Conservation (phyloP, 768 basidiomycete genomes). For the Pilatotrama ljubarskyi region DNA sequence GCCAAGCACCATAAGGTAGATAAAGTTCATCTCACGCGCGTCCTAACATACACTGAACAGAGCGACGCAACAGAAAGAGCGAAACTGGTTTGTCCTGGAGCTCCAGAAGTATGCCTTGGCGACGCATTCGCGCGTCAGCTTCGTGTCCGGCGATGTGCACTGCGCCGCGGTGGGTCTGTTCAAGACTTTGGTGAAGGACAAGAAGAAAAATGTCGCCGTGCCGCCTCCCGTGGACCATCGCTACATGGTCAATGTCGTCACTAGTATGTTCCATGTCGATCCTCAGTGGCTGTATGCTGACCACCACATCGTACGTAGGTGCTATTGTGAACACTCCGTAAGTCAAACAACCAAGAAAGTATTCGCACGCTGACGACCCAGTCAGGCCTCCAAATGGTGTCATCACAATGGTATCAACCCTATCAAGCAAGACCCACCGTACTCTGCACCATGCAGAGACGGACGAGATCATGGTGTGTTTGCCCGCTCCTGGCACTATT, state of each 20-base stretch:
- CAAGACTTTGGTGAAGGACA: constrained; percentile 56
- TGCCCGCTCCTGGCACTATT: neutral
- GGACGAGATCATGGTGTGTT: constrained; percentile 84
- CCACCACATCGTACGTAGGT: constrained; percentile 36
- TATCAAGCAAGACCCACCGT: constrained; percentile 80
- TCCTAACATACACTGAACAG: neutral
- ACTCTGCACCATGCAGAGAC: constrained; percentile 82
- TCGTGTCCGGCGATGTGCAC: constrained; percentile 93
- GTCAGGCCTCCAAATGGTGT: constrained; percentile 65
- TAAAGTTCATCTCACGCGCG: neutral
- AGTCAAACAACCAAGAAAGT: constrained; percentile 29
- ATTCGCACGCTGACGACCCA: neutral
- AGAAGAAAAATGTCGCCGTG: constrained; percentile 48
- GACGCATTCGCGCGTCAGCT: constrained; percentile 73
- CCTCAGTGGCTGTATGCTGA: too few species aligned
- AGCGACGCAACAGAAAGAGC: constrained; percentile 69
- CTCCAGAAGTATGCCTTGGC: constrained; percentile 70
- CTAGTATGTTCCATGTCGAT: constrained; percentile 53
- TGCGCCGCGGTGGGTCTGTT: constrained; percentile 81
- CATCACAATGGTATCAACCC: constrained; percentile 74
- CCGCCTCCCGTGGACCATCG: constrained; percentile 65
- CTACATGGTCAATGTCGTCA: constrained; percentile 89
- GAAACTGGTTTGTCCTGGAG: constrained; percentile 83
- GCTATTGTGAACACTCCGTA: constrained; percentile 98
- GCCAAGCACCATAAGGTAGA: constrained; percentile 72